A percentile compares a stretch with the other conserved stretches of the same genome.
Conservation (phyloP, 73 alveolate genomes). For the Uronychia setigera region DNA sequence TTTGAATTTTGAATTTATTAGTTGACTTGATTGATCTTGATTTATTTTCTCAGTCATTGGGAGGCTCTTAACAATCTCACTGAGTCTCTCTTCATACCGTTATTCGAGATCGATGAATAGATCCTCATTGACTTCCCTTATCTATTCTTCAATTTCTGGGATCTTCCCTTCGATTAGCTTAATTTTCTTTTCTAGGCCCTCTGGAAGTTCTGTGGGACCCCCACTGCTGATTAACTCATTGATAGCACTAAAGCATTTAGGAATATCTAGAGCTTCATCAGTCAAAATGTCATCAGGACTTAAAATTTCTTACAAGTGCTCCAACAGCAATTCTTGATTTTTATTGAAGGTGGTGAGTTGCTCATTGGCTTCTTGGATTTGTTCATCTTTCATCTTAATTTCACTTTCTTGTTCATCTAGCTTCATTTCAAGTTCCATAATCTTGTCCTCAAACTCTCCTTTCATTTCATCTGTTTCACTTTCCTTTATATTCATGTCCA, state of each 20-base stretch:
- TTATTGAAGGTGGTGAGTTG: neutral
- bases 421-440: neutral
- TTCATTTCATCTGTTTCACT: neutral
- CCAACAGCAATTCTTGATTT: neutral
- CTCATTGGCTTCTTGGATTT: neutral
- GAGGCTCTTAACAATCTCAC: neutral
- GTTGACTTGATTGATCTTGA: neutral
- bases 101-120: neutral
- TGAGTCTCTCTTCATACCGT: neutral
- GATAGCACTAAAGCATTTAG: neutral
- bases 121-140: conserved; percentile 1
- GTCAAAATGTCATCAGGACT: neutral
- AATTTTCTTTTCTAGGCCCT: neutral
- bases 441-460: neutral
- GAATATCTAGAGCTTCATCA: neutral
- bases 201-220: neutral
- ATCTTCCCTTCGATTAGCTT: neutral
- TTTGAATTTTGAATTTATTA: neutral
- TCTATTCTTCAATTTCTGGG: neutral
- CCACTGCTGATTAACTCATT: neutral
- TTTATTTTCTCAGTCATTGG: neutral
- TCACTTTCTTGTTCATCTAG: neutral
- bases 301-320: neutral
- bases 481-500: neutral
- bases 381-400: neutral